A percentile compares a stretch with the other conserved stretches of the same genome.
Conservation (phyloP, 257 asterid genomes). For the Solanum etuberosum region DNA sequence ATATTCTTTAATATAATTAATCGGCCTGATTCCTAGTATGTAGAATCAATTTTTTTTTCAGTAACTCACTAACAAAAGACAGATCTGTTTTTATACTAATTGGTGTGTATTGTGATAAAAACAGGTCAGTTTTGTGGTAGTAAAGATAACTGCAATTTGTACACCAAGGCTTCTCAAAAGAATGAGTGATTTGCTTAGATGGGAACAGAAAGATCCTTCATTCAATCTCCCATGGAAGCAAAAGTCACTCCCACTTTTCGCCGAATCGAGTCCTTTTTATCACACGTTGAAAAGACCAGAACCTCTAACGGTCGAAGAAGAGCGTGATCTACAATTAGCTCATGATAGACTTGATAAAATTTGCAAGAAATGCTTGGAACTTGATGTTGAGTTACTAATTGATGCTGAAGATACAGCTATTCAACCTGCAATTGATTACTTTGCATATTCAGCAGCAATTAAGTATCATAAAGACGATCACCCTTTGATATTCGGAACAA, state of each 20-base stretch:
- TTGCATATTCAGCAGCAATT: conserved; percentile 50
- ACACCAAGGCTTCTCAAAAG: conserved; percentile 42
- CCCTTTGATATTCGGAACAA: conserved; percentile 59
- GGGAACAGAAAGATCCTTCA: conserved; percentile 45
- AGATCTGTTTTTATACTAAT: not conserved
- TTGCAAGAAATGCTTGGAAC: conserved; percentile 28
- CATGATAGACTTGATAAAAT: conserved; percentile 35
- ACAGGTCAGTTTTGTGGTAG: conserved; percentile 77
- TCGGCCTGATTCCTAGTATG: not conserved
- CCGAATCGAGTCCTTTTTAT: conserved; percentile 58
- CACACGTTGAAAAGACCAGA: conserved; percentile 48
- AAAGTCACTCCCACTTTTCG: conserved; percentile 39
- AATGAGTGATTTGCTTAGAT: conserved; percentile 66
- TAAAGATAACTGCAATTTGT: conserved; percentile 81
- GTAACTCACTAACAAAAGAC: no score
- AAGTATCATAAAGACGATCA: conserved; percentile 21
- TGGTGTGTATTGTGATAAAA: not conserved
- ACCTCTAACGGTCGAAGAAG: conserved; percentile 44
- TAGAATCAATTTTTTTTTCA: not conserved
- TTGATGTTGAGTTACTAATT: conserved; percentile 40
- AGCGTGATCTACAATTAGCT: conserved; percentile 32
- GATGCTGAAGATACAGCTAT: conserved; percentile 77
- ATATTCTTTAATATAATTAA: not conserved
- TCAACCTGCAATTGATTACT: conserved; percentile 81
- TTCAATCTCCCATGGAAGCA: conserved; percentile 74